A percentile compares a stretch with the other conserved stretches of the same genome.
These are phyloP conservation scores for Aspergillus ostianus DNA, from an alignment of 495 filamentous ascomycete genomes.

Conservation along the genomic window DNA sequence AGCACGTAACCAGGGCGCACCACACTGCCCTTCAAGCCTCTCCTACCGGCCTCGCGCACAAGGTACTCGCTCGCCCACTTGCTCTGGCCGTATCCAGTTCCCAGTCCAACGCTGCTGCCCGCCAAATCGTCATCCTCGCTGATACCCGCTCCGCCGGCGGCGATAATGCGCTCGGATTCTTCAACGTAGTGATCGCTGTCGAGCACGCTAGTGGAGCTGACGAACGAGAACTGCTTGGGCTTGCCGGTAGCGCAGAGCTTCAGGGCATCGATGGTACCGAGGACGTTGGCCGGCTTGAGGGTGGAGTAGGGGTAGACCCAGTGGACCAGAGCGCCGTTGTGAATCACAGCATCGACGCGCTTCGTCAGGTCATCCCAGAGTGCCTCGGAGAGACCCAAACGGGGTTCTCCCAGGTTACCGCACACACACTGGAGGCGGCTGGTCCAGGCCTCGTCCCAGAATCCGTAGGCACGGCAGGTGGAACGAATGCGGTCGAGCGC, in stretches of 20 bases:
- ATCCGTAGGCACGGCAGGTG: conserved; percentile 60
- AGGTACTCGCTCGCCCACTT: conserved; percentile 87
- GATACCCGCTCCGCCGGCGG: conserved; percentile 52
- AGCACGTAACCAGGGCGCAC: conserved; percentile 85
- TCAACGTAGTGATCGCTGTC: conserved; percentile 79
- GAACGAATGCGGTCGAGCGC: conserved; percentile 50
- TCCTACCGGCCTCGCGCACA: conserved; percentile 71
- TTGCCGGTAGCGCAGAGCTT: conserved; percentile 72
- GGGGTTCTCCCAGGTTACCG: conserved; percentile 70
- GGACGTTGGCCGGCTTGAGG: conserved; percentile 75
- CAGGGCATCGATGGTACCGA: conserved; percentile 75
- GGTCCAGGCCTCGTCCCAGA: conserved; percentile 75
- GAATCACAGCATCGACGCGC: conserved; percentile 75
- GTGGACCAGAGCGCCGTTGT: conserved; percentile 87
- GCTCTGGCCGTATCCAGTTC: conserved; percentile 87
- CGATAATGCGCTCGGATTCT: conserved; percentile 60
- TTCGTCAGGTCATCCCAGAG: conserved; percentile 63
- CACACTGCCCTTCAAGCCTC: conserved; percentile 74
- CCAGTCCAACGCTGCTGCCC: conserved; percentile 62
- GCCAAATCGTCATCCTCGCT: conserved; percentile 64
- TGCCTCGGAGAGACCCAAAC: conserved; percentile 64
- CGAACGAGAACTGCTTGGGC: conserved; percentile 78
- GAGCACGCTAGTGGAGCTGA: conserved; percentile 82
- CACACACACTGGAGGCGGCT: conserved; percentile 60
- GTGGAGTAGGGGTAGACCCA: conserved; percentile 82